Percentiles rank a stretch among this genome's conserved stretches.
Conservation (phyloP, 1,139 yeast genomes). For the Williopsis jadinii region DNA sequence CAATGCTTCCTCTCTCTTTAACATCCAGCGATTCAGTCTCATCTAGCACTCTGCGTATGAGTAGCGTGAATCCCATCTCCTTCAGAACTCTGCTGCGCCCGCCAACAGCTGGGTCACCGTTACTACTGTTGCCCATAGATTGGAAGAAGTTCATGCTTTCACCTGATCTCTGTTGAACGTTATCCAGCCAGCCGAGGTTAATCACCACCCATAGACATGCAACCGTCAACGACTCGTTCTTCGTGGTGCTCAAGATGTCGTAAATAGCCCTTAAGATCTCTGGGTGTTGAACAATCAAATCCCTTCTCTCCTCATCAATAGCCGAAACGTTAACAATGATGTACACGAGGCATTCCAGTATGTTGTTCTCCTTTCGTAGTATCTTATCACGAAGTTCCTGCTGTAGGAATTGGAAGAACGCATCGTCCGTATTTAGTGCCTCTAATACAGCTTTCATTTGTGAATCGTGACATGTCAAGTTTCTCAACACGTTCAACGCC, state of each 20-base stretch:
- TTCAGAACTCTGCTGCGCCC: conserved; percentile 4
- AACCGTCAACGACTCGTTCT: conserved; percentile 35
- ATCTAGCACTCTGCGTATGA: conserved; percentile 28
- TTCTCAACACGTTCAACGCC: conserved; percentile 67
- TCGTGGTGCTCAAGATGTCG: conserved; percentile 28
- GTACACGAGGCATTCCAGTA: conserved; percentile 42
- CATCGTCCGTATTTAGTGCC: not conserved
- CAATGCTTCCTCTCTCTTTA: conserved; percentile 42
- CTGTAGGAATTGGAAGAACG: conserved; percentile 28
- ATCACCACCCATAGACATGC: conserved; percentile 56
- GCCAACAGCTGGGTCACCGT: not conserved
- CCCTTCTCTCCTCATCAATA: conserved; percentile 41
- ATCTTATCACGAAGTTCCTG: conserved; percentile 16
- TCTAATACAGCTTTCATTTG: not conserved
- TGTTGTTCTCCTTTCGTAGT: conserved; percentile 22
- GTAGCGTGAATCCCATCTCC: conserved; percentile 12
- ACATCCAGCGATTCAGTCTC: conserved; percentile 35
- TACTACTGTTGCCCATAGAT: not conserved
- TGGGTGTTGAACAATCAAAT: conserved; percentile 35
- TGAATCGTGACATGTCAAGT: conserved; percentile 45
- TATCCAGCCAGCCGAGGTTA: conserved; percentile 48
- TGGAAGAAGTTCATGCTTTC: conserved; percentile 13
- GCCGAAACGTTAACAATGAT: conserved; percentile 54
- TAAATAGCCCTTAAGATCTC: conserved; percentile 33
- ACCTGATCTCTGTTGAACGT: conserved; percentile 15